These are phyloP conservation scores for Epichloe coenophiala DNA, from an alignment of 2,329 filamentous ascomycete genomes.

Conservation along the genomic window DNA sequence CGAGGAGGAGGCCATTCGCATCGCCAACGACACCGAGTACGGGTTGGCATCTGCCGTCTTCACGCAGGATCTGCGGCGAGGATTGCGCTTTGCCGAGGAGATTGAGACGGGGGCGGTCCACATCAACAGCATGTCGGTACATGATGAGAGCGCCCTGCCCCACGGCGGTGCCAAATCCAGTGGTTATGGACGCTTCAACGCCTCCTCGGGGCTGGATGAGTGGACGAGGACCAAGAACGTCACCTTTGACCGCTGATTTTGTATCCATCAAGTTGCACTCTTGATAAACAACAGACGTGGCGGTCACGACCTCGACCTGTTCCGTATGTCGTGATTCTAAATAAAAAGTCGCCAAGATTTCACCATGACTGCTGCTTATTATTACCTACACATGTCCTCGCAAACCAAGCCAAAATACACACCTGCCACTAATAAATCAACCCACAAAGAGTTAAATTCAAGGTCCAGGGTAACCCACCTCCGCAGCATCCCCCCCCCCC, in stretches of 20 bases:
- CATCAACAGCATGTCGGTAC: slow-evolving; percentile 52
- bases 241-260: slow-evolving; percentile 33
- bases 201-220: slow-evolving; percentile 39
- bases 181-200: slow-evolving; percentile 49
- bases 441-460: no score
- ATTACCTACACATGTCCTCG: no score
- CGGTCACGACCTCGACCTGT: no score
- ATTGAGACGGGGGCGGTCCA: slow-evolving; percentile 57
- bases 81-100: slow-evolving; percentile 43
- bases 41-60: slow-evolving; percentile 61
- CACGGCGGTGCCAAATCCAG: slow-evolving; percentile 54
- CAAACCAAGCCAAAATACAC: no score
- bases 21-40: slow-evolving; percentile 75
- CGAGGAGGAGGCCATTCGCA: slow-evolving; percentile 56
- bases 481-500: no score
- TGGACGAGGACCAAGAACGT: slow-evolving; percentile 52
- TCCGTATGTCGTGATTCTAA: no score
- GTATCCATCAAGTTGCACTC: not conserved
- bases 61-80: slow-evolving; percentile 50
- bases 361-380: no score
- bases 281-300: no score
- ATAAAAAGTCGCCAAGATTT: no score
- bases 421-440: no score
- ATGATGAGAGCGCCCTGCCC: slow-evolving; percentile 49
- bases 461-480: no score